Evolutionary conservation across 805 yeast genomes (phyloP).

Genomic region (Metschnikowia anglica): DNA sequence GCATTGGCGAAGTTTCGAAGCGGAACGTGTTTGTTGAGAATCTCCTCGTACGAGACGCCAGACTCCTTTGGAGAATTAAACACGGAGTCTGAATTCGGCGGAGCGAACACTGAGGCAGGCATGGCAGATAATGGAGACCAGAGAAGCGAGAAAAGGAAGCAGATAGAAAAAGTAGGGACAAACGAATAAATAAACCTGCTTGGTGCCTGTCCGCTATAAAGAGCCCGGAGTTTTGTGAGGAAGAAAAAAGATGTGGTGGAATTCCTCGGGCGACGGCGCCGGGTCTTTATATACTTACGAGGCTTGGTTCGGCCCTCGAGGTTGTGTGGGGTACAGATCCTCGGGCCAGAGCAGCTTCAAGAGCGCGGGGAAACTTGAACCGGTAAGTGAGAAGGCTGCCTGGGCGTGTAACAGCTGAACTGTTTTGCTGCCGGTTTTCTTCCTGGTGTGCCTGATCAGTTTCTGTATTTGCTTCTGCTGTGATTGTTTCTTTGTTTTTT

Average conservation of each 20-base stretch:
- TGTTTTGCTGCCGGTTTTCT: too few species aligned
- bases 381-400: too few species aligned
- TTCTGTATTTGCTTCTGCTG: too few species aligned
- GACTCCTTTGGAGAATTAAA: constrained; percentile 14
- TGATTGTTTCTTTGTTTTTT: too few species aligned
- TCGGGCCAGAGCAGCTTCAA: constrained; percentile 1
- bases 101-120: constrained; percentile 14
- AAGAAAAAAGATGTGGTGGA: neutral
- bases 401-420: too few species aligned
- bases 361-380: too few species aligned
- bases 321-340: constrained; percentile 7
- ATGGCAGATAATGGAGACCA: neutral
- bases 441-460: too few species aligned
- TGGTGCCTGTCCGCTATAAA: too few species aligned
- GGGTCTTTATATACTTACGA: neutral
- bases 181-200: too few species aligned
- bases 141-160: neutral
- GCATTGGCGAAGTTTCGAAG: constrained; percentile 14
- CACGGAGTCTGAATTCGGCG: constrained; percentile 20
- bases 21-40: constrained; percentile 20
- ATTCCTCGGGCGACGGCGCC: too few species aligned
- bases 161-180: neutral
- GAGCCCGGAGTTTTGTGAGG: too few species aligned
- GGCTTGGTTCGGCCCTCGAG: neutral
- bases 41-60: constrained; percentile 13